phyloP scores from a whole-genome alignment of 139 green algal species.

The Chlamydomonas eustigma region DNA sequence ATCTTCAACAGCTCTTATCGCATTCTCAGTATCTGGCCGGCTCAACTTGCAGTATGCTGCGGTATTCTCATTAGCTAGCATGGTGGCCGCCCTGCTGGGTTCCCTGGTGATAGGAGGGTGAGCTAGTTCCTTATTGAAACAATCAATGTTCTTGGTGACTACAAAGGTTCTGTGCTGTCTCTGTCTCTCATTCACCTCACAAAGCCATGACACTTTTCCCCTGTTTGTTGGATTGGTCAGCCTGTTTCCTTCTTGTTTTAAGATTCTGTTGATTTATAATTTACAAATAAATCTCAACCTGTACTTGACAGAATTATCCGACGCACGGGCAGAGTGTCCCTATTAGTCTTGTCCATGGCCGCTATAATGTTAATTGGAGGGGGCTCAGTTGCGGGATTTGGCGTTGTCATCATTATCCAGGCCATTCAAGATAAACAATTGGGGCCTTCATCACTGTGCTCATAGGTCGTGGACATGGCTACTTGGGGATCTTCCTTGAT shows the following conservation, averaged over 20 bases:
- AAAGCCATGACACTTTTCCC: too few relatives aligned
- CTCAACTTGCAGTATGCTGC: constrained; percentile 16
- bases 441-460: constrained; percentile 3
- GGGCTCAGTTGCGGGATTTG: constrained; percentile 21
- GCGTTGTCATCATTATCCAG: constrained; percentile 5
- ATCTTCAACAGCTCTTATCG: constrained; percentile 36
- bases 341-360: constrained; percentile 32
- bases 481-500: too few relatives aligned
- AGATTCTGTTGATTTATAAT: too few relatives aligned
- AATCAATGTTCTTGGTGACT: background rate
- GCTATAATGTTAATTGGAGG: constrained; percentile 19
- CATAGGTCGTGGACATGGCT: too few relatives aligned
- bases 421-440: background rate
- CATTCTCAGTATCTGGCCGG: constrained; percentile 50
- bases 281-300: too few relatives aligned
- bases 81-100: background rate
- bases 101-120: background rate
- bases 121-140: background rate
- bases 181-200: too few relatives aligned
- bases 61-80: background rate
- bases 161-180: too few relatives aligned
- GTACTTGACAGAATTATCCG: constrained; percentile 16
- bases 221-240: too few relatives aligned
- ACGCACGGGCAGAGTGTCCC: background rate
- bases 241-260: too few relatives aligned